Evolutionary conservation across 495 filamentous ascomycete species (phyloP).

Genomic region (Penicillium herquei): DNA sequence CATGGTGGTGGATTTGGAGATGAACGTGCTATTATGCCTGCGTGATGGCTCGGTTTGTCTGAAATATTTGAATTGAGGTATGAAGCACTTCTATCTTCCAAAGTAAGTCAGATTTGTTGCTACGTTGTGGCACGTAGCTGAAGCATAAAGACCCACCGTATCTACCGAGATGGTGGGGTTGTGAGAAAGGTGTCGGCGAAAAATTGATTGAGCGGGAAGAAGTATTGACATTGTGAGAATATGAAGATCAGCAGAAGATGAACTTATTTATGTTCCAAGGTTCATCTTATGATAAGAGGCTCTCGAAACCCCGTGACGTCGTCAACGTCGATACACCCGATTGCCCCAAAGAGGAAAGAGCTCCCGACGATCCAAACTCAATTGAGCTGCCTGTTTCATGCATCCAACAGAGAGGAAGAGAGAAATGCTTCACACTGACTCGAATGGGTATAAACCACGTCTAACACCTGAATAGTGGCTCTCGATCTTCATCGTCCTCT

Average conservation of each 20-base stretch:
- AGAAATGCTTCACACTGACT: background rate
- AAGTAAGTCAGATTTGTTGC: background rate
- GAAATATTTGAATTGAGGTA: background rate
- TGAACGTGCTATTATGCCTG: background rate
- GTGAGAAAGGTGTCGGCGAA: too few species aligned
- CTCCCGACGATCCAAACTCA: constrained; percentile 19
- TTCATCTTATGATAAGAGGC: background rate
- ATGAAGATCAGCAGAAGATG: background rate
- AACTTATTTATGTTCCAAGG: background rate
- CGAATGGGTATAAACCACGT: background rate
- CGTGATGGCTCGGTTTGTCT: background rate
- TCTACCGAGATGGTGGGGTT: too few species aligned
- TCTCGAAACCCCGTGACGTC: background rate
- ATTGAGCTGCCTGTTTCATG: constrained; percentile 3
- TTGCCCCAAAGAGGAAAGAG: constrained; percentile 19
- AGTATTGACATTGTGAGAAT: background rate
- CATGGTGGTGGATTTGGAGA: background rate
- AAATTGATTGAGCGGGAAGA: too few species aligned
- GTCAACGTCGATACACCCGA: background rate
- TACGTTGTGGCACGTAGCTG: background rate
- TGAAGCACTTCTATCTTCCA: background rate
- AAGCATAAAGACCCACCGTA: background rate
- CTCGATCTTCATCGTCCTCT: background rate
- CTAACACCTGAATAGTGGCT: background rate
- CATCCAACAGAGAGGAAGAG: background rate